Evolutionary conservation across 768 basidiomycete genomes (phyloP).

Genomic region (Boletus sp.): DNA sequence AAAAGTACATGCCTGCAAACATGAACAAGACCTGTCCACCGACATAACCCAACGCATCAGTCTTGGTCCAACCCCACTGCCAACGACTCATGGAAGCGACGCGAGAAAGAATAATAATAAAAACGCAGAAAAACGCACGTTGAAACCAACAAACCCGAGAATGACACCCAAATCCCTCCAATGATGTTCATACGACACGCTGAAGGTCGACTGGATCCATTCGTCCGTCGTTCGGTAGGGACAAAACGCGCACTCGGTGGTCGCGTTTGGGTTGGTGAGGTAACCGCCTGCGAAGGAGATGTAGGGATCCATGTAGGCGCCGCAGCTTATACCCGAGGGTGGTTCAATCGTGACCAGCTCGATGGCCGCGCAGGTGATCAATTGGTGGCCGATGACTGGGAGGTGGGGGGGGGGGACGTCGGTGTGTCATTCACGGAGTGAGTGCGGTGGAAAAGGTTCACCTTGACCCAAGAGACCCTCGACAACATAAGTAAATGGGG

Average conservation of each 20-base stretch:
- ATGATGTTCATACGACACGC: slow-evolving; percentile 2
- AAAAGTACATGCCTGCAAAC: neutral
- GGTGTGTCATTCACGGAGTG: neutral
- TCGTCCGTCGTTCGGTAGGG: slow-evolving; percentile 48
- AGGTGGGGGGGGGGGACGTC: neutral
- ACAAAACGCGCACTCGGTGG: slow-evolving; percentile 55
- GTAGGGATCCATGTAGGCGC: slow-evolving; percentile 47
- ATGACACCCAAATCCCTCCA: slow-evolving; percentile 14
- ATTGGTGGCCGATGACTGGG: slow-evolving; percentile 40
- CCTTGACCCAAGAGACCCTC: slow-evolving; percentile 30
- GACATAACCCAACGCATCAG: no score
- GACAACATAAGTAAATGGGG: slow-evolving; percentile 48
- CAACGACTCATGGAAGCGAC: no score
- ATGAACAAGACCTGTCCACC: neutral
- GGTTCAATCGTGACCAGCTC: slow-evolving; percentile 56
- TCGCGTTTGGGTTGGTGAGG: slow-evolving; percentile 50
- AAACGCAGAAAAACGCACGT: neutral
- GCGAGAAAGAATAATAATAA: neutral
- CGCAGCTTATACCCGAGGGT: slow-evolving; percentile 51
- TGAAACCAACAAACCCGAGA: neutral
- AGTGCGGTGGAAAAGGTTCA: neutral
- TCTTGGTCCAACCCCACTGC: neutral
- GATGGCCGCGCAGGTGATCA: slow-evolving; percentile 44
- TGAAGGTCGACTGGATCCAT: neutral
- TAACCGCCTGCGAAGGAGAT: slow-evolving; percentile 53